These are phyloP conservation scores for Cubamyces lactineus DNA, from an alignment of 768 basidiomycete species.

Conservation along the genomic window DNA sequence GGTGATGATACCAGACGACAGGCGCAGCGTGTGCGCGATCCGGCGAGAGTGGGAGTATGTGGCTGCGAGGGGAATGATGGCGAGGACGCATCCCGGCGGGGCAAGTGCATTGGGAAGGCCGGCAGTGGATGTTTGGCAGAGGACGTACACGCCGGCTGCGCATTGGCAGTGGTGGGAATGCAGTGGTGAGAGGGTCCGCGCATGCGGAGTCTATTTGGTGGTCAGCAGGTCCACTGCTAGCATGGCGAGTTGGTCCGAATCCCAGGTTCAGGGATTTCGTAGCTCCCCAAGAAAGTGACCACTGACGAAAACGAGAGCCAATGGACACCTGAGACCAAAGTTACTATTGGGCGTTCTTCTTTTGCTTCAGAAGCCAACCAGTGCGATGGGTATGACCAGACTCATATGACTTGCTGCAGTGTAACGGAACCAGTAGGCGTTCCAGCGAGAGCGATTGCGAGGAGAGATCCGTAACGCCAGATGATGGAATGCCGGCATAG, in stretches of 20 bases:
- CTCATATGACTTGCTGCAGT: no score
- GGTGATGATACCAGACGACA: not conserved
- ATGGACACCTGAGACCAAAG: not conserved
- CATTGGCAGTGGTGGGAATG: constrained; percentile 3
- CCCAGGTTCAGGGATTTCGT: no score
- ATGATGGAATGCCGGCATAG: no score
- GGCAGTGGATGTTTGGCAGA: not conserved
- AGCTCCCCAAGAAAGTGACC: no score
- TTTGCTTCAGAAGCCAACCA: no score
- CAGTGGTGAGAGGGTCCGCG: not conserved
- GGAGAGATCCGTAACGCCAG: no score
- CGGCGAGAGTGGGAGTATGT: constrained; percentile 1
- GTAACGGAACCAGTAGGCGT: no score
- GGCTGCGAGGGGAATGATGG: not conserved
- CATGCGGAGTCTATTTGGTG: constrained; percentile 5
- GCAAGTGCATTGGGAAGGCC: not conserved
- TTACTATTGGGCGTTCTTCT: no score
- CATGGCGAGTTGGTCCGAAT: no score
- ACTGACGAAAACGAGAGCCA: not conserved
- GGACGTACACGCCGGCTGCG: constrained; percentile 9
- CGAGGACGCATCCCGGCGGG: constrained; percentile 2
- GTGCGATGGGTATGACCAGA: no score
- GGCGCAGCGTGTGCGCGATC: constrained; percentile 1
- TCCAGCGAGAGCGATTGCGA: no score
- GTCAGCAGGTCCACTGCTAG: not conserved